Evolutionary conservation across 2,329 filamentous ascomycete genomes (phyloP).

Genomic region (Aspergillus sp.): DNA sequence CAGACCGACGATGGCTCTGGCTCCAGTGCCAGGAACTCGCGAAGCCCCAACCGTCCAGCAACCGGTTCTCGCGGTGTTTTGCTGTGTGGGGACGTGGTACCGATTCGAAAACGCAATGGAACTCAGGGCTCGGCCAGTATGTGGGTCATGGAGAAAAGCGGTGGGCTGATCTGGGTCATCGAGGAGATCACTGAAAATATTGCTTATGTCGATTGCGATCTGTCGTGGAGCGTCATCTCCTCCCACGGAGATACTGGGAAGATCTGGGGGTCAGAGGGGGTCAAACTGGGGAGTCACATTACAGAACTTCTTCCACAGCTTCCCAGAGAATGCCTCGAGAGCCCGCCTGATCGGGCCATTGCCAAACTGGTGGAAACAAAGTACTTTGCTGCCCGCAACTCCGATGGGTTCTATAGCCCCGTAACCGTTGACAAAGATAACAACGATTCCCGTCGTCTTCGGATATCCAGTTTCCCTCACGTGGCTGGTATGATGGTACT

Average conservation of each 20-base stretch:
- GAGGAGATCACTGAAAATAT: conserved; percentile 97
- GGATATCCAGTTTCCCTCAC: conserved; percentile 89
- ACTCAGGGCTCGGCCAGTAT: conserved; percentile 84
- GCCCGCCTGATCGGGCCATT: conserved; percentile 66
- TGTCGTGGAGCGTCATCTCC: conserved; percentile 63
- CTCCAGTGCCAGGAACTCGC: conserved; percentile 43
- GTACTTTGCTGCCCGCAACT: conserved; percentile 78
- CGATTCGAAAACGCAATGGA: conserved; percentile 92
- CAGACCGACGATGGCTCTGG: conserved; percentile 52
- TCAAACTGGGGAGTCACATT: conserved; percentile 63
- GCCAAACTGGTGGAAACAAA: conserved; percentile 61
- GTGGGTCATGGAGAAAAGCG: conserved; percentile 96
- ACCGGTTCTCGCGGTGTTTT: conserved; percentile 80
- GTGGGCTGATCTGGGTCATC: conserved; percentile 91
- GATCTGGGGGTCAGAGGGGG: conserved; percentile 71
- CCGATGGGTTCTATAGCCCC: conserved; percentile 70
- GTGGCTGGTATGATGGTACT: conserved; percentile 95
- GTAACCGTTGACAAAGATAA: conserved; percentile 68
- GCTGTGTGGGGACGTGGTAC: conserved; percentile 94
- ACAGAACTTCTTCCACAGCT: conserved; percentile 72
- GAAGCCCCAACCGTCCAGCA: conserved; percentile 56
- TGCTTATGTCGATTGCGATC: conserved; percentile 66
- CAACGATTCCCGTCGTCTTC: conserved; percentile 54
- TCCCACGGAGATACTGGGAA: conserved; percentile 68
- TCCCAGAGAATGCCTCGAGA: conserved; percentile 60